These are phyloP conservation scores for Arxiozyma heterogenica DNA, from an alignment of 1,139 yeast species.

Conservation along the genomic window DNA sequence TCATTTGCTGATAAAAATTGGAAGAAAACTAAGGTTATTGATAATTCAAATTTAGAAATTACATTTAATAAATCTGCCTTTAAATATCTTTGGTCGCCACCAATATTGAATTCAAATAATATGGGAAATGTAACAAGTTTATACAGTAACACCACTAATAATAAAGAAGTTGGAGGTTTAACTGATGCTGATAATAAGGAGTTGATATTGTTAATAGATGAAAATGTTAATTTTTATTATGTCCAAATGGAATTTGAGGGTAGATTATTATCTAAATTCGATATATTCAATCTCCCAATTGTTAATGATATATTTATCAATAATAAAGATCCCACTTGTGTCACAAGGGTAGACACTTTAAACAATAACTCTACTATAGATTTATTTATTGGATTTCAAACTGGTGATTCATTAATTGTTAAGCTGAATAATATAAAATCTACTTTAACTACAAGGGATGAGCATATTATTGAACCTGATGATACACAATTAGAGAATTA, in stretches of 20 bases:
- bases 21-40: conserved; percentile 21
- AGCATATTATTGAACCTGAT: conserved; percentile 7
- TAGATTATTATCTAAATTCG: conserved; percentile 24
- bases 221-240: conserved; percentile 20
- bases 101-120: conserved; percentile 4
- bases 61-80: conserved; percentile 12
- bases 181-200: conserved; percentile 10
- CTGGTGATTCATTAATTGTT: conserved; percentile 27
- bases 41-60: conserved; percentile 19
- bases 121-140: background rate
- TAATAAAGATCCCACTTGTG: conserved; percentile 21
- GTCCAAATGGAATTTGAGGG: conserved; percentile 27
- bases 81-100: conserved; percentile 13
- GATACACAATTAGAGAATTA: background rate
- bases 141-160: conserved; percentile 3
- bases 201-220: conserved; percentile 23
- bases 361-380: conserved; percentile 13
- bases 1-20: conserved; percentile 20
- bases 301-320: conserved; percentile 25
- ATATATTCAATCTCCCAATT: conserved; percentile 24
- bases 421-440: conserved; percentile 26
- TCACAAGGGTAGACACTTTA: conserved; percentile 16
- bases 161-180: background rate
- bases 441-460: conserved; percentile 21
- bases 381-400: conserved; percentile 26